These are phyloP conservation scores for Nannochloropsis oceanica DNA, from an alignment of 108 stramenopile species.

Conservation along the genomic window DNA sequence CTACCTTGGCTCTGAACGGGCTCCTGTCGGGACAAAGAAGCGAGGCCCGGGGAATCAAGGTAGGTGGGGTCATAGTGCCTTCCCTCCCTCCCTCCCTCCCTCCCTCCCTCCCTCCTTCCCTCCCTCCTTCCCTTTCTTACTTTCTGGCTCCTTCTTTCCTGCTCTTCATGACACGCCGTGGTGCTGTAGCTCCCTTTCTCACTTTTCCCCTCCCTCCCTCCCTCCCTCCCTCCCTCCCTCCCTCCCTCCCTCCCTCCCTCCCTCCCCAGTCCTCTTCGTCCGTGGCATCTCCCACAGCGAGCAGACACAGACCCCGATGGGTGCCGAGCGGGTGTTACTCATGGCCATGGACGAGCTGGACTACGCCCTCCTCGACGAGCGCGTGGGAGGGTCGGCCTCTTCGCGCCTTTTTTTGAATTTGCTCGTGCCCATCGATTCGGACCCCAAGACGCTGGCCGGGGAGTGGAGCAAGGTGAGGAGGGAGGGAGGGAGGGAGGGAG, in stretches of 20 bases:
- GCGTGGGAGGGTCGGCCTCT: conserved; percentile 66
- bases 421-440: conserved; percentile 48
- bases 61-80: neutral
- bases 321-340: conserved; percentile 40
- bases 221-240: conserved; percentile 40
- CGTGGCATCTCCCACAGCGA: conserved; percentile 72
- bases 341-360: conserved; percentile 89
- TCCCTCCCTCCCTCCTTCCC: no score
- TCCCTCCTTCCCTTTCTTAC: neutral
- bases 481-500: neutral
- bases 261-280: conserved; percentile 77
- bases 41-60: neutral
- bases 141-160: neutral
- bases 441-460: neutral
- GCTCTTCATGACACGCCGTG: no score
- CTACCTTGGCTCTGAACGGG: conserved; percentile 64
- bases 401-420: conserved; percentile 82
- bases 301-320: conserved; percentile 14
- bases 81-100: no score
- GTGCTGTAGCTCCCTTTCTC: neutral
- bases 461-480: conserved; percentile 6
- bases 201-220: neutral
- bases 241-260: conserved; percentile 24
- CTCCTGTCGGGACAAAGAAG: conserved; percentile 18
- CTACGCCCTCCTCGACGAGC: conserved; percentile 71